Conservation (phyloP, 202 grass and related monocot species). For the Miscanthus sacchariflorus region DNA sequence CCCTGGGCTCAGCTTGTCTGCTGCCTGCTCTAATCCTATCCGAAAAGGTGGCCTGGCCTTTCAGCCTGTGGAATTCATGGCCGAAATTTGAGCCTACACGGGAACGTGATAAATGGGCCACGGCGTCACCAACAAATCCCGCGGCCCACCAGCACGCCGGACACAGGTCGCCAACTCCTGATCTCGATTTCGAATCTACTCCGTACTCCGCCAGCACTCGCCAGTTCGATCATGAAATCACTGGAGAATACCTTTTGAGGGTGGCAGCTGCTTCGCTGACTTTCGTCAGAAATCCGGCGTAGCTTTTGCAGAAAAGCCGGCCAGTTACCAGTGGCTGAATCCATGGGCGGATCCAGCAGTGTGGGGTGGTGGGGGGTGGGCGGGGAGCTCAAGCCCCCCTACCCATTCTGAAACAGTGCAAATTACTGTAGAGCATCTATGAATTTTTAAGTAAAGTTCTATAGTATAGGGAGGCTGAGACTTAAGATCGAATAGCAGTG, state of each 20-base stretch:
- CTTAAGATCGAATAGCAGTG: no score
- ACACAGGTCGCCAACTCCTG: not conserved
- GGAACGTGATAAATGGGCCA: not conserved
- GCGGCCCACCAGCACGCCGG: not conserved
- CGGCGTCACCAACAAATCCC: not conserved
- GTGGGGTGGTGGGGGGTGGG: no score
- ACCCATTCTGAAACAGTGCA: no score
- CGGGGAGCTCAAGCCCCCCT: no score
- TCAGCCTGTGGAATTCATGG: not conserved
- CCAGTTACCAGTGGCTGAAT: not conserved
- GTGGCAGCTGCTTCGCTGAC: not conserved
- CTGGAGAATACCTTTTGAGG: not conserved
- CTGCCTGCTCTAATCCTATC: not conserved
- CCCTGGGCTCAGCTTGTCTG: no score
- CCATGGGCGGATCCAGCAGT: no score
- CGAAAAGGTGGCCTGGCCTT: not conserved
- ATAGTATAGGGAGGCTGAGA: no score
- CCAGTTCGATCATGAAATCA: not conserved
- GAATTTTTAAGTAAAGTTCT: no score
- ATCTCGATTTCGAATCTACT: not conserved
- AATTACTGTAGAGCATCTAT: no score
- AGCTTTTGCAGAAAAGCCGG: conserved; percentile 22
- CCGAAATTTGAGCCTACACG: not conserved
- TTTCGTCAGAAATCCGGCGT: not conserved
- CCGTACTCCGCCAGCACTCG: not conserved